A percentile compares a stretch with the other conserved stretches of the same genome.
These are phyloP conservation scores for Colletotrichum lini DNA, from an alignment of 2,329 filamentous ascomycete genomes.

Conservation along the genomic window DNA sequence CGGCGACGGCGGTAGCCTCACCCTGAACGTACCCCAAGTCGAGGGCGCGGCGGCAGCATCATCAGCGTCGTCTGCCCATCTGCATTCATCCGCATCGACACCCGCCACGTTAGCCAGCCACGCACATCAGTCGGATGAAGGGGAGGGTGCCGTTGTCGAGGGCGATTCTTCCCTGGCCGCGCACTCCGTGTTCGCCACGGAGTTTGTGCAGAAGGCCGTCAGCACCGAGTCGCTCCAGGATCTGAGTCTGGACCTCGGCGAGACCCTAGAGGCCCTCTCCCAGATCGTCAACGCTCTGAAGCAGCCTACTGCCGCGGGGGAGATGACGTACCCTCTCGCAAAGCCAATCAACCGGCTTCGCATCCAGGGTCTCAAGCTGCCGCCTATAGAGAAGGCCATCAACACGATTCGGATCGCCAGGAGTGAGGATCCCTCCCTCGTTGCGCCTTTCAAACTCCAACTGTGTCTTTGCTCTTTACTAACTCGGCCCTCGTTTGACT, in stretches of 20 bases:
- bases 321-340: slow-evolving; percentile 48
- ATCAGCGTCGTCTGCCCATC: background rate
- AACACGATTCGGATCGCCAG: slow-evolving; percentile 24
- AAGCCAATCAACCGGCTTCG: slow-evolving; percentile 20
- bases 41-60: background rate
- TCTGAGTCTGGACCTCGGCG: slow-evolving; percentile 51
- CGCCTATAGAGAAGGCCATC: slow-evolving; percentile 41
- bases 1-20: background rate
- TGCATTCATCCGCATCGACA: slow-evolving; percentile 29
- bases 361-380: slow-evolving; percentile 35
- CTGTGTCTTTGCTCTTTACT: background rate
- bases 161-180: slow-evolving; percentile 62
- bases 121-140: slow-evolving; percentile 37
- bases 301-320: slow-evolving; percentile 45
- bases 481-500: background rate
- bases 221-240: slow-evolving; percentile 45
- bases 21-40: background rate
- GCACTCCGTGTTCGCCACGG: slow-evolving; percentile 62
- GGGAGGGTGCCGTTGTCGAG: slow-evolving; percentile 54
- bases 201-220: slow-evolving; percentile 58
- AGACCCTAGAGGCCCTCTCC: slow-evolving; percentile 54
- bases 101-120: slow-evolving; percentile 40
- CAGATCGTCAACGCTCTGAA: slow-evolving; percentile 49
- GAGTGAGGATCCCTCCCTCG: background rate
- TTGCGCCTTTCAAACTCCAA: too few relatives aligned